Conservation (phyloP, 306 rosid species). For the barrel medic (Medicago truncatula) region DNA sequence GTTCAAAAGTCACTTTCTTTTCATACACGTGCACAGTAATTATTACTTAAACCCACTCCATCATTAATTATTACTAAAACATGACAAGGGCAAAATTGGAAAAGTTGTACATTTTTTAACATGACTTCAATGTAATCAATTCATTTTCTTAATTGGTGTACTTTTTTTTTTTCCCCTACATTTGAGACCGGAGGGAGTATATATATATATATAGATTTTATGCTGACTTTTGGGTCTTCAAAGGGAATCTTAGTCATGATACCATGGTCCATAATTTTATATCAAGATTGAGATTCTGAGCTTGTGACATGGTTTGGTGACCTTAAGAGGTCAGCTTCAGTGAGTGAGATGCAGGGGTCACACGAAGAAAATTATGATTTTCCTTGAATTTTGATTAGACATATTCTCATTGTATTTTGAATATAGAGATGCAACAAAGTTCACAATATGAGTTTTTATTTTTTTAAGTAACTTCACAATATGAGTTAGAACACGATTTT, state of each 20-base stretch:
- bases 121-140: too few species aligned
- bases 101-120: too few species aligned
- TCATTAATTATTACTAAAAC: too few species aligned
- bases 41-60: too few species aligned
- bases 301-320: slow-evolving; percentile 47
- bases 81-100: too few species aligned
- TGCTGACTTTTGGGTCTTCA: slow-evolving; percentile 47
- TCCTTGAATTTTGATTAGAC: slow-evolving; percentile 67
- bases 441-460: not conserved
- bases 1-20: too few species aligned
- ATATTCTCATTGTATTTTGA: slow-evolving; percentile 42
- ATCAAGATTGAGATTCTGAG: slow-evolving; percentile 51
- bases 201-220: slow-evolving; percentile 28
- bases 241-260: slow-evolving; percentile 57
- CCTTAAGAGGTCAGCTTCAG: slow-evolving; percentile 47
- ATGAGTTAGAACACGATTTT: not conserved
- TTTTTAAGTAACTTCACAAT: too few species aligned
- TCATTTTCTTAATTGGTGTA: too few species aligned
- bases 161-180: too few species aligned
- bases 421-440: not conserved
- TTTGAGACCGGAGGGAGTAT: too few species aligned
- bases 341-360: slow-evolving; percentile 50
- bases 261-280: slow-evolving; percentile 46
- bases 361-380: slow-evolving; percentile 37
- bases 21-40: too few species aligned